Base-by-base conservation (phyloP, 352 stramenopile species). In the Phytophthora foliorum region DNA sequence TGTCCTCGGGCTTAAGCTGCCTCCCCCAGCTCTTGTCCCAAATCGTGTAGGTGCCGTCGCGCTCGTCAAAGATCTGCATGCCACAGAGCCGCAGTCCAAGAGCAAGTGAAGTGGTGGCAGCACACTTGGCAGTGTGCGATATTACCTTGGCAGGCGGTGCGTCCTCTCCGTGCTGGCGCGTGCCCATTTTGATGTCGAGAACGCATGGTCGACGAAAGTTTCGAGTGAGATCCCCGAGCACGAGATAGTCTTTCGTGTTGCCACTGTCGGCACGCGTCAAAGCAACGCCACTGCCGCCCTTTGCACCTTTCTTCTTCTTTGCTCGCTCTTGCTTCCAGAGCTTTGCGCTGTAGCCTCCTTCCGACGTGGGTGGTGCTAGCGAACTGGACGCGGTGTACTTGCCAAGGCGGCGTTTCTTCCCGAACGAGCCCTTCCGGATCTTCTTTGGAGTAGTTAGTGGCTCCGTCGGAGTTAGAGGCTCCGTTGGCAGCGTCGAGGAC, bases 151-250 rank as follows among this genome's bases (percentile, higher is more conserved):
- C 84, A 0, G 80, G 81, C 14, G 83, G 61, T 34, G 86, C 83
- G 54, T 94, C 83, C 36, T 83, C 84, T 49, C 86, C 86, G 49
- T 94, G 86, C 57, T 94, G 86, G 3, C 84, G 75, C 4, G 86
- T 92, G 46, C 86, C 86, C 84, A 94, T 93, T 49, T 94, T 94
- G 54, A 94, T 88, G 55, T 94, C 86, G 9, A 94, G 69, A 17
- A 94, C 84, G 57, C 84, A 94, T 32, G 86, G 86, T 3, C 79
- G 68, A 60, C 61, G 55, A 67, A 91, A 94, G 22, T 74, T 67
- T 51, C 72, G 67, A n/a, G 84, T 94, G 48, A 94, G 79, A 46
- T 93, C 84, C 4, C 74, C 81, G 10, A 94, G 62, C 4, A 94
- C 82, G 17, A 94, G 77, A 41, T 94, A 94, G 34, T 93, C 71